Evolutionary conservation across 331 rosid genomes (phyloP).

Genomic region (Quercus tomentella): DNA sequence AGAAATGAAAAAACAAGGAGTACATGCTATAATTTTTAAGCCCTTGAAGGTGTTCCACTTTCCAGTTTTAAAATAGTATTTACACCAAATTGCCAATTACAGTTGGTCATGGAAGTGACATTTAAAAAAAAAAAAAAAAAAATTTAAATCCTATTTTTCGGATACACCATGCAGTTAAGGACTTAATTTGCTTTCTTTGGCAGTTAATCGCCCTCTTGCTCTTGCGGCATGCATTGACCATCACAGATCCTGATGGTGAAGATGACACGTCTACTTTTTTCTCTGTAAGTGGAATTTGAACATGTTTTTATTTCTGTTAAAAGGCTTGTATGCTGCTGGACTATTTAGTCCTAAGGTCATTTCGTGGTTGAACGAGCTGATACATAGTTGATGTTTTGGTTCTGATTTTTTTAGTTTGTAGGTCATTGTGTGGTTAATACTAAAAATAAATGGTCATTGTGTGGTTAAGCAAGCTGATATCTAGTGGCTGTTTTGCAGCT

Average conservation of each 20-base stretch:
- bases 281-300: slow-evolving; percentile 53
- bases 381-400: slow-evolving; percentile 22
- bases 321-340: background rate
- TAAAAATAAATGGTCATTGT: background rate
- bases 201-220: slow-evolving; percentile 95
- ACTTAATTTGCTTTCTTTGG: slow-evolving; percentile 12
- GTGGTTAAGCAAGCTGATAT: slow-evolving; percentile 17
- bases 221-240: slow-evolving; percentile 80
- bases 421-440: background rate
- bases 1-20: background rate
- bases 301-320: background rate
- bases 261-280: slow-evolving; percentile 83
- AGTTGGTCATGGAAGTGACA: background rate
- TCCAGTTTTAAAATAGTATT: background rate
- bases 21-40: background rate
- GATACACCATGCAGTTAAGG: background rate
- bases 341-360: background rate
- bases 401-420: slow-evolving; percentile 26
- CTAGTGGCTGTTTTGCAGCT: slow-evolving; percentile 42
- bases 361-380: slow-evolving; percentile 9
- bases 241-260: slow-evolving; percentile 66
- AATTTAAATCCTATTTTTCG: background rate
- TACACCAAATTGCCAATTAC: background rate
- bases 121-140: background rate
- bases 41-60: background rate